phyloP scores from a whole-genome alignment of 2,329 filamentous ascomycete genomes.

The Hawksworthiomyces lignivorus region DNA sequence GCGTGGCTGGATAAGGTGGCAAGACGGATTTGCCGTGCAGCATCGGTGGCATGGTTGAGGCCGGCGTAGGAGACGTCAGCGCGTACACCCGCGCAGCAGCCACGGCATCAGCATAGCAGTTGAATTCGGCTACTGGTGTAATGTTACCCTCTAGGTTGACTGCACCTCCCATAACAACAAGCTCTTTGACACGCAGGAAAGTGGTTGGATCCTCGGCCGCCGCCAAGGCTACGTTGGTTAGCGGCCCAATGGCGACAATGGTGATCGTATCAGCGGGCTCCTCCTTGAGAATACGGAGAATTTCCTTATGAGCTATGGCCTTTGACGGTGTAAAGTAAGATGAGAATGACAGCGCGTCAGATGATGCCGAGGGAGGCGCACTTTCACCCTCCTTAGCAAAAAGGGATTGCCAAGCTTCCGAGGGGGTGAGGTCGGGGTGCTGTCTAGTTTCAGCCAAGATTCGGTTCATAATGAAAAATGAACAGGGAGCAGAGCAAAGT shows the following conservation, averaged over 20 bases:
- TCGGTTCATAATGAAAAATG: too few species aligned
- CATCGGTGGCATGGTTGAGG: conserved; percentile 71
- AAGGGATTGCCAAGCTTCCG: conserved; percentile 65
- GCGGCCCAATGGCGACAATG: conserved; percentile 81
- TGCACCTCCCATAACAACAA: conserved; percentile 92
- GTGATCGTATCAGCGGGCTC: conserved; percentile 78
- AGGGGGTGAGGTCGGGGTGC: conserved; percentile 66
- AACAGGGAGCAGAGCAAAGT: too few species aligned
- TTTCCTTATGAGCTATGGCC: conserved; percentile 70
- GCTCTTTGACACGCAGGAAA: conserved; percentile 80
- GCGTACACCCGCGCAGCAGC: conserved; percentile 71
- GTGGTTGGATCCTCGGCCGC: conserved; percentile 82
- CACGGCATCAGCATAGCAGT: conserved; percentile 80
- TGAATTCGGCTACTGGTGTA: conserved; percentile 85
- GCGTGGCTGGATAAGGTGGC: conserved; percentile 53
- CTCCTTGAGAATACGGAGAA: conserved; percentile 75
- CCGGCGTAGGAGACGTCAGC: conserved; percentile 64
- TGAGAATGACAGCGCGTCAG: conserved; percentile 38
- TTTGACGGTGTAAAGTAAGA: conserved; percentile 69
- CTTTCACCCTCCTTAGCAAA: conserved; percentile 39
- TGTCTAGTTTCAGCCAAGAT: neutral
- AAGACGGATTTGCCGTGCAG: conserved; percentile 43
- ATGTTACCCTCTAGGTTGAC: conserved; percentile 75
- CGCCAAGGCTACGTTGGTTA: conserved; percentile 89
- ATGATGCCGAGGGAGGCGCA: conserved; percentile 18